These are phyloP conservation scores for Tetrahymena thermophila DNA, from an alignment of 73 alveolate genomes.

Conservation along the genomic window DNA sequence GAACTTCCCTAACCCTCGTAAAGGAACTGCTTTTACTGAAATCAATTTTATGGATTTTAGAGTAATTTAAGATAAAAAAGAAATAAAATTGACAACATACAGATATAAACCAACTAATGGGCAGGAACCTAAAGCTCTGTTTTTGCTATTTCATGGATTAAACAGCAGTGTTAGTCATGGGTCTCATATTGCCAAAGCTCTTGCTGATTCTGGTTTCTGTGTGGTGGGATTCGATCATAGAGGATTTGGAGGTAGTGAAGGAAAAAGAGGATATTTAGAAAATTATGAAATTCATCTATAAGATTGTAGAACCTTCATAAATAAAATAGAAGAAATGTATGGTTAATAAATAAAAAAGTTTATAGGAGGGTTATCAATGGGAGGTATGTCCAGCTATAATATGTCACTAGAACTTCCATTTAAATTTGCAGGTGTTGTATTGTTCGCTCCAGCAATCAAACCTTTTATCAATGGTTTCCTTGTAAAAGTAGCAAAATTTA, in stretches of 20 bases:
- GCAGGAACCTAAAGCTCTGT: conserved; percentile 19
- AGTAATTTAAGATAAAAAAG: conserved; percentile 26
- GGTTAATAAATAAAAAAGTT: conserved; percentile 12
- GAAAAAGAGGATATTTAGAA: conserved; percentile 32
- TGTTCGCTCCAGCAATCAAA: conserved; percentile 40
- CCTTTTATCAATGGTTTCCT: not conserved
- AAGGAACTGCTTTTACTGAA: conserved; percentile 20
- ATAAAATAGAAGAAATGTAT: not conserved
- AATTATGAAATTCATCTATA: conserved; percentile 18
- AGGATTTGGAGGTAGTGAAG: conserved; percentile 41
- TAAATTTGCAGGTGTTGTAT: conserved; percentile 13
- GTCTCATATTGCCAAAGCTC: conserved; percentile 30
- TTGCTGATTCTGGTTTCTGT: conserved; percentile 5
- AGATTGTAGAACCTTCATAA: conserved; percentile 11
- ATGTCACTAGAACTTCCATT: conserved; percentile 9
- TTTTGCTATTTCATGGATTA: conserved; percentile 35
- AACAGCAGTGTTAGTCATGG: conserved; percentile 23
- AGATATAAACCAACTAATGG: not conserved
- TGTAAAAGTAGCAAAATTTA: not conserved
- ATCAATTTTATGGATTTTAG: conserved; percentile 10
- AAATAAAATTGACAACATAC: conserved; percentile 13
- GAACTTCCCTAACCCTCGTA: conserved; percentile 32
- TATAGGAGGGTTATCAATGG: conserved; percentile 35
- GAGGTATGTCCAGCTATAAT: conserved; percentile 38
- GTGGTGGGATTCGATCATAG: conserved; percentile 40